phyloP scores from a whole-genome alignment of 345 rosid species.

The Euphorbia pulcherrima region DNA sequence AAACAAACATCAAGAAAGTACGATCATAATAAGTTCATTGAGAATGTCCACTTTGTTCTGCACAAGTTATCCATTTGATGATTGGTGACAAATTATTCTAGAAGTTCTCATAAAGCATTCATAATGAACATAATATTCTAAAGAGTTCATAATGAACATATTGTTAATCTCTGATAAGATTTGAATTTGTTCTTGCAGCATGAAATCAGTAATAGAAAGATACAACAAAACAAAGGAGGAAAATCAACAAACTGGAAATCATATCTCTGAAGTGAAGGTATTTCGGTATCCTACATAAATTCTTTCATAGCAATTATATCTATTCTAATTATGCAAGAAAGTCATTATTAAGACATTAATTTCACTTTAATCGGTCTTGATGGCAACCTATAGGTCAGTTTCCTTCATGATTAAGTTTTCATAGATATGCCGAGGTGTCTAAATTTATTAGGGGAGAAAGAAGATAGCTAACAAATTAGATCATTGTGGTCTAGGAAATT shows the following conservation, averaged over 20 bases:
- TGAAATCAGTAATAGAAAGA: conserved; percentile 45
- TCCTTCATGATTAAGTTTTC: neutral
- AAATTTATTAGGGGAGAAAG: neutral
- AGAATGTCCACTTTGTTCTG: neutral
- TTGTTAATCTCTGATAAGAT: conserved; percentile 16
- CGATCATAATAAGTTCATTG: neutral
- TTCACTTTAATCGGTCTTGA: neutral
- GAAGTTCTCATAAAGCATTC: neutral
- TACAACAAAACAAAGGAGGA: conserved; percentile 51
- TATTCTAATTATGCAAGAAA: neutral
- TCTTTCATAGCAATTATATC: neutral
- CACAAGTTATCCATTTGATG: neutral
- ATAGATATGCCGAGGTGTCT: neutral
- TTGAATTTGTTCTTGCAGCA: conserved; percentile 36
- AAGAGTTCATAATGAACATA: conserved; percentile 1
- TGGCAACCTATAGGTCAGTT: neutral
- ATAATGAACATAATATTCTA: conserved; percentile 1
- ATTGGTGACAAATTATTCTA: conserved; percentile 3
- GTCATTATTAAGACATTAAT: neutral
- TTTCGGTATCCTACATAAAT: neutral
- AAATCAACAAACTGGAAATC: conserved; percentile 33
- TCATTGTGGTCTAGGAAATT: neutral
- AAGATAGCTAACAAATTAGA: neutral
- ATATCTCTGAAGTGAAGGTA: conserved; percentile 52
- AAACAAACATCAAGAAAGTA: neutral